A percentile compares a stretch with the other conserved stretches of the same genome.
These are phyloP conservation scores for Acmispon strigosus DNA, from an alignment of 306 rosid species.

Conservation along the genomic window DNA sequence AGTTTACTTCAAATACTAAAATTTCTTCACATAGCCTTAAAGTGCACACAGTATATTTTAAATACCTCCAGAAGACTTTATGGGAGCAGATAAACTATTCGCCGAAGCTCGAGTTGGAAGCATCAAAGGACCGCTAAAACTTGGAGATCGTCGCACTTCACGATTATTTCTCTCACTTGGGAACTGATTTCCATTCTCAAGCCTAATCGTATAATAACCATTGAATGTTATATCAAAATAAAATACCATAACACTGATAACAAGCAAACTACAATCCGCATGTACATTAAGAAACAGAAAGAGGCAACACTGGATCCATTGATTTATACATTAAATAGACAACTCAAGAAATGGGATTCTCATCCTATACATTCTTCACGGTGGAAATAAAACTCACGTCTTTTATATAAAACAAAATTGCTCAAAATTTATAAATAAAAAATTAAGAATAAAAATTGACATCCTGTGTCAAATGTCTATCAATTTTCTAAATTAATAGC, in stretches of 20 bases:
- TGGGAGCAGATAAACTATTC: constrained; percentile 90
- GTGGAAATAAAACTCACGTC: not conserved
- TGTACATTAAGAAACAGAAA: not conserved
- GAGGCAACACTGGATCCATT: not conserved
- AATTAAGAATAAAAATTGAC: not conserved
- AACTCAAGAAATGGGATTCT: not conserved
- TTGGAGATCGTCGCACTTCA: constrained; percentile 57
- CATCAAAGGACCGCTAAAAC: constrained; percentile 87
- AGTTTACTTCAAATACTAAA: not conserved
- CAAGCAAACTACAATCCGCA: not conserved
- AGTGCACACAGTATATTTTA: not conserved
- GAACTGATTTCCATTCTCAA: constrained; percentile 46
- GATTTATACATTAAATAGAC: not conserved
- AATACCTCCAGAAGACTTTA: constrained; percentile 82
- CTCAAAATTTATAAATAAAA: not conserved
- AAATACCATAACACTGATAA: not conserved
- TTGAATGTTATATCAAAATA: not conserved
- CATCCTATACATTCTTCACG: not conserved
- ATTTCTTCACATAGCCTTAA: not conserved
- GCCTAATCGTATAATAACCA: constrained; percentile 35
- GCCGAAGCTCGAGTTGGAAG: constrained; percentile 92
- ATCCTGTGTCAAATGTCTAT: not conserved
- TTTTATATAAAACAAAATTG: not conserved
- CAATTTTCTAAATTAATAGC: not conserved
- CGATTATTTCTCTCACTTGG: constrained; percentile 33